Base-by-base conservation (phyloP, 2,329 filamentous ascomycete species). In the Pseudophaeomoniella oleicola region DNA sequence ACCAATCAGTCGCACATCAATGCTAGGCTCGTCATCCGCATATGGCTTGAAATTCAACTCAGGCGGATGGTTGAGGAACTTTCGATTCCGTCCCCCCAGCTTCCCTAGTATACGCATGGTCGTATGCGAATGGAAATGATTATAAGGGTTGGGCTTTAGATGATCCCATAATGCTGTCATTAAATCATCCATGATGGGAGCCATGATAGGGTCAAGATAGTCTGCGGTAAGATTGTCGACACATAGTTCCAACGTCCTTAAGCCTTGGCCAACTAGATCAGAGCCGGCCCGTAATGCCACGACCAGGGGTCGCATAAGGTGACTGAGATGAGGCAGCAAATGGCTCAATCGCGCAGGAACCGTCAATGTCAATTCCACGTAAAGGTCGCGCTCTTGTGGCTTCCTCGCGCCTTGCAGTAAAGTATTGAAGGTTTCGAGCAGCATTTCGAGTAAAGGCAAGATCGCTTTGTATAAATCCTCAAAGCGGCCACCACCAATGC, bases 401-500 rank as follows among this genome's bases (percentile, higher is more conserved):
- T 92, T 94, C 38, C 87, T 75, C 5, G 90, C 90, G 14, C 88
- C 87, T 58, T 92, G 68, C 19, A 99, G 69, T 11, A 98, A 67
- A 45, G 88, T 98, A 60, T 98, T 98, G 40, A 99, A 77, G 10
- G 94, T 92, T 52, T 98, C 90, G 14, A 99, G 67, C 3, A 98
- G 70, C 86, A 98, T 98, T 60, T 99, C 90, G 4, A 99, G 69
- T 3, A 99, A 69, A 9, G 90, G 90, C 10, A 99, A 62, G 32
- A 99, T 94, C 56, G 96, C 88, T 62, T 98, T 98, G 58, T 99
- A 99, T 1, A 98, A 69, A 46, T 94, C 82, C 63, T 99, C 90
- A 46, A 98, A 99, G 43, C 94, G 81, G 5, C 90, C 92, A 35
- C 90, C 92, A 15, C 90, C 90, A 37, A 99, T 99, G 53, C 88